Evolutionary conservation across 192 early-diverging fungal genomes (phyloP).

Genomic region (Coemansia erecta): DNA sequence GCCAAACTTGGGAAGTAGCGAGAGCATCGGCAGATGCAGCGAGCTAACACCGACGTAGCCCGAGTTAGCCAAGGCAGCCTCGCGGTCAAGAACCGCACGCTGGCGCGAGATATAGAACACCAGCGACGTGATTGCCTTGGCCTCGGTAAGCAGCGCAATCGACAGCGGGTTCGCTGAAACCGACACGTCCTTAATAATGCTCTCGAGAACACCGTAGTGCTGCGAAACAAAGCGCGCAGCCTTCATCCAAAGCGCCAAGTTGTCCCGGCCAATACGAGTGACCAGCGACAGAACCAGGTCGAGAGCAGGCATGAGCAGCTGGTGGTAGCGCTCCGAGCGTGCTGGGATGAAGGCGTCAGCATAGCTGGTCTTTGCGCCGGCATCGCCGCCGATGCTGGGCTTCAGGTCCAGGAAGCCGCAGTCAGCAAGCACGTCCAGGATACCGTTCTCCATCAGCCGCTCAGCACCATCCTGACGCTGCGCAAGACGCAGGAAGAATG

Average conservation of each 20-base stretch:
- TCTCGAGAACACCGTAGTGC: slow-evolving; percentile 45
- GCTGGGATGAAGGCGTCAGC: slow-evolving; percentile 48
- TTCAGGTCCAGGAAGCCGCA: slow-evolving; percentile 68
- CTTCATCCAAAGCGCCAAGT: slow-evolving; percentile 49
- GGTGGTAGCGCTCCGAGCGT: slow-evolving; percentile 59
- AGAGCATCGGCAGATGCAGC: slow-evolving; percentile 42
- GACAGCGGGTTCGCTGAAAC: slow-evolving; percentile 26
- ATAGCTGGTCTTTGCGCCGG: slow-evolving; percentile 6
- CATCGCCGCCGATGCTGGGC: slow-evolving; percentile 44
- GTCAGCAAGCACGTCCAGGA: slow-evolving; percentile 74
- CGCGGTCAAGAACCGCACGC: slow-evolving; percentile 48
- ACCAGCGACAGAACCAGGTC: slow-evolving; percentile 58
- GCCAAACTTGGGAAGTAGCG: slow-evolving; percentile 45
- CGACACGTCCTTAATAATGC: slow-evolving; percentile 34
- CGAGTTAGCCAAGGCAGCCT: slow-evolving; percentile 33
- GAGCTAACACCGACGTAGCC: slow-evolving; percentile 47
- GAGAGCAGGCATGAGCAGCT: slow-evolving; percentile 63
- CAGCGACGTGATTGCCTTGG: slow-evolving; percentile 35
- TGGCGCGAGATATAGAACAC: slow-evolving; percentile 46
- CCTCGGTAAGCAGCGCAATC: slow-evolving; percentile 36
- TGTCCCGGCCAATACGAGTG: slow-evolving; percentile 47
- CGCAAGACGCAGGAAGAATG: slow-evolving; percentile 77
- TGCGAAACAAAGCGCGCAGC: slow-evolving; percentile 43
- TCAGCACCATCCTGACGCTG: slow-evolving; percentile 72
- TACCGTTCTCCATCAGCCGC: slow-evolving; percentile 71